Base-by-base conservation (phyloP, 108 stramenopile genomes). In the Cyclotella baltica region DNA sequence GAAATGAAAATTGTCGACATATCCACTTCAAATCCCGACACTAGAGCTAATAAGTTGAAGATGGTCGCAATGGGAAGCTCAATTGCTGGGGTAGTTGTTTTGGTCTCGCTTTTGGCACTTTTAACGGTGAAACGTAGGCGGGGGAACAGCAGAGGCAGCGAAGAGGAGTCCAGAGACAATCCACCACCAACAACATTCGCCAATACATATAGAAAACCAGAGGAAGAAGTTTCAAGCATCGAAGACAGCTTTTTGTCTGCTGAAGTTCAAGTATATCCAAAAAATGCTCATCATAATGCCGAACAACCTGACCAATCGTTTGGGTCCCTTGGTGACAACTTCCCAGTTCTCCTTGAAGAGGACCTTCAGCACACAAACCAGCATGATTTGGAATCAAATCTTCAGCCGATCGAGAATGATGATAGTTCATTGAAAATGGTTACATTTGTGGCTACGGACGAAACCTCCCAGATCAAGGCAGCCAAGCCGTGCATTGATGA, bases 281-380 rank as follows among this genome's bases (percentile, higher is more conserved):
- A 67, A 46, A 80, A 77, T 50, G 56, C 75, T 10, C 75, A 77
- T 38, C 31, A 38, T 33, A 47, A 50, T 18, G 30, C 70, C 19
- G 30, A 31, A 18, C 27, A 35, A 58, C 20, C 43, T 64, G 11
- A 73, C 25, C 29, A 72, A n/a, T 28, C 30, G 1, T n/a, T 36
- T 6, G 72, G 72, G 78, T 72, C 78, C 22, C 47, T 79, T 48
- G 65, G 67, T 15, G 71, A 79, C 29, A 34, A 38, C 18, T 68
- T 76, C 23, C 67, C 75, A 15, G 27, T 68, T 36, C 46, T 62
- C 23, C 67, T 28, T 31, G 15, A 4, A 20, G 65, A 80, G 48
- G 43, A 29, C 3, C 38, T 27, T 2, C 30, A 37, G 67, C 10
- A 30, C 9, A 68, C 0, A 5, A 47, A 38, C 20, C 9, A 29